Conservation (phyloP, 2,329 filamentous ascomycete species). For the Aspergillus brunneoviolaceus region DNA sequence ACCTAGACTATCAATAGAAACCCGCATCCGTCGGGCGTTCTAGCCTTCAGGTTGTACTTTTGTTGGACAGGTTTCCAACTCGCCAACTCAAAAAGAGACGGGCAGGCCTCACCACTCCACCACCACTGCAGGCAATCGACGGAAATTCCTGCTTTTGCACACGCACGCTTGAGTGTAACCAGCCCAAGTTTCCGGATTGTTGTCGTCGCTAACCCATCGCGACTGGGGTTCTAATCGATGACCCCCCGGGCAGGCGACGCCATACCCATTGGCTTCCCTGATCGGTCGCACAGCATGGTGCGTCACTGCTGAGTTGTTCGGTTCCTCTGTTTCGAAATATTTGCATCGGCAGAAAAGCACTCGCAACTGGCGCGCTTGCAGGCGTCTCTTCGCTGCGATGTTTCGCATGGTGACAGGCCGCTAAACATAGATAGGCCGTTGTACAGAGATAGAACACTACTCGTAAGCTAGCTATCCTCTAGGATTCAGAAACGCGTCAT, state of each 20-base stretch:
- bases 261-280: neutral
- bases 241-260: neutral
- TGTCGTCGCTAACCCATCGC: neutral
- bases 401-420: neutral
- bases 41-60: neutral
- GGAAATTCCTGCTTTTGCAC: neutral
- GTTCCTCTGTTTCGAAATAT: no score
- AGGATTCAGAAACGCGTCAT: neutral
- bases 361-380: neutral
- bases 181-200: neutral
- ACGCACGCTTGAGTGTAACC: neutral
- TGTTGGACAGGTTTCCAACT: neutral
- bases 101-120: no score
- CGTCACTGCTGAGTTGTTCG: neutral
- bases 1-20: neutral
- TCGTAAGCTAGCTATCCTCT: neutral
- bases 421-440: neutral
- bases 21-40: neutral
- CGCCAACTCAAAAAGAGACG: neutral
- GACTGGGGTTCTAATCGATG: neutral
- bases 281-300: neutral
- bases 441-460: conserved; percentile 1
- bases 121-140: neutral
- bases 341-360: neutral
- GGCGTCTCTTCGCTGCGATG: neutral